Conservation (phyloP, 768 basidiomycete genomes). For the Mycena vitilis region DNA sequence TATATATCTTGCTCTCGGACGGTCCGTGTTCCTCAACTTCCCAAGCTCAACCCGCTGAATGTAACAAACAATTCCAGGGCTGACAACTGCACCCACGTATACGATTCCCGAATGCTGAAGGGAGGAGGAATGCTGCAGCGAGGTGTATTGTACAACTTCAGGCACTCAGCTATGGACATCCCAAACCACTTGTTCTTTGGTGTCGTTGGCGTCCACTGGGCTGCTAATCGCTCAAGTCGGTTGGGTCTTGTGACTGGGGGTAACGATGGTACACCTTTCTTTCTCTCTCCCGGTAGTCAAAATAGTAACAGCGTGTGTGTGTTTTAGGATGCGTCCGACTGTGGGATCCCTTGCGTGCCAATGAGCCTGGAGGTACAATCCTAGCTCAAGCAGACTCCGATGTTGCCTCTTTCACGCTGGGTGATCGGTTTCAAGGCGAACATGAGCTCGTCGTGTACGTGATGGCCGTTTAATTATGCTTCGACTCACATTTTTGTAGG, state of each 20-base stretch:
- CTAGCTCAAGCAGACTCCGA: constrained; percentile 68
- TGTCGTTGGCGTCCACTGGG: constrained; percentile 65
- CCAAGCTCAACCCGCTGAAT: neutral
- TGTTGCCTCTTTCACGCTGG: constrained; percentile 68
- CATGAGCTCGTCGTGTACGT: constrained; percentile 71
- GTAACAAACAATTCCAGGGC: constrained; percentile 33
- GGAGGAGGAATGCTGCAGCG: constrained; percentile 57
- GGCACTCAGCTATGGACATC: constrained; percentile 53
- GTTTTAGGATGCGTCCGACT: constrained; percentile 72
- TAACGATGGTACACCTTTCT: constrained; percentile 64
- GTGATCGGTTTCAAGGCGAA: constrained; percentile 64
- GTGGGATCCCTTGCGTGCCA: constrained; percentile 68
- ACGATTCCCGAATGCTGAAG: constrained; percentile 67
- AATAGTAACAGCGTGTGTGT: neutral
- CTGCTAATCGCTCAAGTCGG: constrained; percentile 52
- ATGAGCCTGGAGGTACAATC: constrained; percentile 55
- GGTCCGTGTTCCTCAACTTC: constrained; percentile 36
- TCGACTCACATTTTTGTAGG: constrained; percentile 1
- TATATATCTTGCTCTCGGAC: constrained; percentile 55
- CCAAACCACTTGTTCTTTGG: constrained; percentile 54
- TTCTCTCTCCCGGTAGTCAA: neutral
- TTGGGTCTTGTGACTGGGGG: constrained; percentile 72
- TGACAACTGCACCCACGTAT: constrained; percentile 71
- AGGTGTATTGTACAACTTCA: constrained; percentile 56
- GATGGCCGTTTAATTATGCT: neutral